These are phyloP conservation scores for Citrus inodora DNA, from an alignment of 345 rosid species.

Conservation along the genomic window DNA sequence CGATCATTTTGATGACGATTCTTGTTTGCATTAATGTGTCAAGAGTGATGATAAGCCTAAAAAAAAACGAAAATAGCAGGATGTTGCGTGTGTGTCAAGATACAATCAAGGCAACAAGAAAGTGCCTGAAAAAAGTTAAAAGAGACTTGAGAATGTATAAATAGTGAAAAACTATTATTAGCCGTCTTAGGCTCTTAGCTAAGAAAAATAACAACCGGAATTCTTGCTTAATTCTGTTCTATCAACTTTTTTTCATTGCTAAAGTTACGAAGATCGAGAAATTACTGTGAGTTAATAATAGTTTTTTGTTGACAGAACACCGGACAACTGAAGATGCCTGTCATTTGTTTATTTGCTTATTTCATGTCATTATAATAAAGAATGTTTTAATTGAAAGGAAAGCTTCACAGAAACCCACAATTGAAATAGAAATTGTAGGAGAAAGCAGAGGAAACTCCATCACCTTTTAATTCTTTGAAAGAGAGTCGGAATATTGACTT, in stretches of 20 bases:
- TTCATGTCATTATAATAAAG: too few species aligned
- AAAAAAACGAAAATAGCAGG: neutral
- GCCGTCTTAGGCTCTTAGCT: neutral
- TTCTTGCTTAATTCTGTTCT: neutral
- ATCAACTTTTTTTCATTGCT: neutral
- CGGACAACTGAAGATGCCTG: neutral
- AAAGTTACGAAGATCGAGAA: neutral
- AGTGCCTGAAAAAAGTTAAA: neutral
- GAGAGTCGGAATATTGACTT: neutral
- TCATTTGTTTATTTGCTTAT: neutral
- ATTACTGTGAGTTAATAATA: too few species aligned
- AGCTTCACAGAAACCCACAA: neutral
- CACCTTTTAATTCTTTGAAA: neutral
- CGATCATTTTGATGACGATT: neutral
- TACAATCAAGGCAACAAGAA: constrained; percentile 3
- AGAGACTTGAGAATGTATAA: neutral
- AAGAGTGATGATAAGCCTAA: neutral
- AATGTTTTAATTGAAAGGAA: neutral
- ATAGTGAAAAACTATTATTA: neutral
- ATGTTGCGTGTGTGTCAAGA: neutral
- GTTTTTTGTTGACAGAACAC: too few species aligned
- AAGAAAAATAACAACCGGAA: neutral
- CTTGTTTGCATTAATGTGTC: neutral
- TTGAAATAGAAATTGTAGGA: neutral
- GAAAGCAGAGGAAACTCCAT: neutral